Conservation (phyloP, 306 rosid genomes). For the Citrullus amarus region DNA sequence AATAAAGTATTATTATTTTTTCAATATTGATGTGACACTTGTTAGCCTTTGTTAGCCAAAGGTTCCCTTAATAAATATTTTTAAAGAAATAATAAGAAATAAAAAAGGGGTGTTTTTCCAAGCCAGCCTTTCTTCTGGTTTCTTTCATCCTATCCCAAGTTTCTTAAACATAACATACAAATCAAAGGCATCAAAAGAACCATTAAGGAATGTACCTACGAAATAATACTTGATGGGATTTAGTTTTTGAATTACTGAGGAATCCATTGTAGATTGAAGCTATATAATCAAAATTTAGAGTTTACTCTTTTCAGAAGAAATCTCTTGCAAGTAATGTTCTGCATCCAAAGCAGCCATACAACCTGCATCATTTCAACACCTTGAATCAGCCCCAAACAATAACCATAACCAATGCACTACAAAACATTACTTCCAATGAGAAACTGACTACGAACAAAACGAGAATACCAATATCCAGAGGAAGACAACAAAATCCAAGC, state of each 20-base stretch:
- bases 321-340: conserved; percentile 11
- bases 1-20: too few relatives aligned
- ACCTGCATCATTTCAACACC: conserved; percentile 13
- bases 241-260: neutral
- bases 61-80: too few relatives aligned
- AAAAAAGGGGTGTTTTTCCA: too few relatives aligned
- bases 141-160: too few relatives aligned
- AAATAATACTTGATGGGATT: neutral
- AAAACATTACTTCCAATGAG: neutral
- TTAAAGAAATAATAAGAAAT: too few relatives aligned
- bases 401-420: neutral
- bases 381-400: neutral
- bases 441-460: neutral
- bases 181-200: neutral
- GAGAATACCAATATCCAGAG: neutral
- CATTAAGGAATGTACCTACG: neutral
- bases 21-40: too few relatives aligned
- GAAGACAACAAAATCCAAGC: neutral
- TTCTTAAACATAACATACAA: neutral
- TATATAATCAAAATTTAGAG: neutral
- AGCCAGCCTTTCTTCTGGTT: too few relatives aligned
- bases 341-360: conserved; percentile 16
- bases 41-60: too few relatives aligned
- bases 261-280: neutral
- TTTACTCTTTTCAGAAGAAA: neutral